Conservation (phyloP, 495 filamentous ascomycete genomes). For the Melanomma pulvis-pyrius region DNA sequence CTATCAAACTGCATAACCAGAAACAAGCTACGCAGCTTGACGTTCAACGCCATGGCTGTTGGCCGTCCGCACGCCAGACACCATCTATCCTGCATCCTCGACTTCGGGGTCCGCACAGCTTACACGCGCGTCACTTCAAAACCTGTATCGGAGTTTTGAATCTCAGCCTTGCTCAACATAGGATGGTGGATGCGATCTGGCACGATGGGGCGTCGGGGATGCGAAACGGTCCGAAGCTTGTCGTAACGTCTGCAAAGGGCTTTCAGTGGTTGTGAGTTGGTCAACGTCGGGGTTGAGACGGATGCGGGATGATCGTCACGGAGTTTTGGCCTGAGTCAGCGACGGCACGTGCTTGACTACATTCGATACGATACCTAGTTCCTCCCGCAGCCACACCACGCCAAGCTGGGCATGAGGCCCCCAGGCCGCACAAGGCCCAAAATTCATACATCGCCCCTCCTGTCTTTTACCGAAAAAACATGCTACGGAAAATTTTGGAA, state of each 20-base stretch:
- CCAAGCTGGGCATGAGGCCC: not conserved
- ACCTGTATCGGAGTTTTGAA: not conserved
- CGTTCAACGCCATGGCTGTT: no score
- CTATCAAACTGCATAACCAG: not conserved
- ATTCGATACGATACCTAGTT: not conserved
- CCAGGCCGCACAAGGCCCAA: slow-evolving; percentile 3
- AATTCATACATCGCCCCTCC: not conserved
- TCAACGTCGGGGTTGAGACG: not conserved
- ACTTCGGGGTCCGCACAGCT: not conserved
- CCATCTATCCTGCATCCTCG: no score
- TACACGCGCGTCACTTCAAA: not conserved
- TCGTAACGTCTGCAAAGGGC: no score
- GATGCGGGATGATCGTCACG: not conserved
- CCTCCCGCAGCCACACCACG: not conserved
- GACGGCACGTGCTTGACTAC: not conserved
- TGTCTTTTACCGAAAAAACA: not conserved
- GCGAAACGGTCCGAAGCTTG: not conserved
- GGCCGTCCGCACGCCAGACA: not conserved
- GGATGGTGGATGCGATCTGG: not conserved
- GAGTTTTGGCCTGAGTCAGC: slow-evolving; percentile 1
- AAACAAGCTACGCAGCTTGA: not conserved
- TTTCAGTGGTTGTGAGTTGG: no score
- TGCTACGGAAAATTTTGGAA: not conserved
- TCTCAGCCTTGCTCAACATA: not conserved
- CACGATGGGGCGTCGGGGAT: not conserved